These are phyloP conservation scores for Boletus tomentosulus DNA, from an alignment of 768 basidiomycete species.

Conservation along the genomic window DNA sequence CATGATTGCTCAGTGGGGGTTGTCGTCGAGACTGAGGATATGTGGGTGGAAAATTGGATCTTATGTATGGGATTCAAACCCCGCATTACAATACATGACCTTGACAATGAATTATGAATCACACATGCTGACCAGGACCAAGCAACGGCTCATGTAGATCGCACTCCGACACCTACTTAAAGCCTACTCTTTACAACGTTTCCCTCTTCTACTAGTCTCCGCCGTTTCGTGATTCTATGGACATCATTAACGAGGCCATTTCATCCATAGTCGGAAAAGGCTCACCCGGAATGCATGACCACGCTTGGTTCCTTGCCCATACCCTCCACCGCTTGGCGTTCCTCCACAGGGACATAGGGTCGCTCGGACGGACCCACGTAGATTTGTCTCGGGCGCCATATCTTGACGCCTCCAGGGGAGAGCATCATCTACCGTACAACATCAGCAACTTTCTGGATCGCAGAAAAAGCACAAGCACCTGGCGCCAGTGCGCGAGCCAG, in stretches of 20 bases:
- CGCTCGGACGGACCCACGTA: slow-evolving; percentile 75
- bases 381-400: slow-evolving; percentile 87
- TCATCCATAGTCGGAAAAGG: slow-evolving; percentile 2
- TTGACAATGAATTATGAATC: neutral
- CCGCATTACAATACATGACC: slow-evolving; percentile 15
- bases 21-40: neutral
- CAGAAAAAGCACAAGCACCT: slow-evolving; percentile 39
- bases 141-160: neutral
- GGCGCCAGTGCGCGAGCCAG: slow-evolving; percentile 91
- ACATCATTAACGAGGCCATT: slow-evolving; percentile 1
- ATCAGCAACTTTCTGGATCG: slow-evolving; percentile 1
- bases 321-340: slow-evolving; percentile 53
- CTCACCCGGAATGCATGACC: slow-evolving; percentile 75
- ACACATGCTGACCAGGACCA: neutral
- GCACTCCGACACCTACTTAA: neutral
- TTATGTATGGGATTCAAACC: slow-evolving; percentile 18
- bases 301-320: slow-evolving; percentile 55
- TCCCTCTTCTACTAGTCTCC: slow-evolving; percentile 26
- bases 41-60: neutral
- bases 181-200: slow-evolving; percentile 28
- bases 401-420: slow-evolving; percentile 84
- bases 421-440: slow-evolving; percentile 75
- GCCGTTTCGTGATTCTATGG: slow-evolving; percentile 30
- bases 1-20: slow-evolving; percentile 43
- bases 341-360: slow-evolving; percentile 64